Evolutionary conservation across 495 filamentous ascomycete genomes (phyloP).

Genomic region (Trypethelium eluteriae): DNA sequence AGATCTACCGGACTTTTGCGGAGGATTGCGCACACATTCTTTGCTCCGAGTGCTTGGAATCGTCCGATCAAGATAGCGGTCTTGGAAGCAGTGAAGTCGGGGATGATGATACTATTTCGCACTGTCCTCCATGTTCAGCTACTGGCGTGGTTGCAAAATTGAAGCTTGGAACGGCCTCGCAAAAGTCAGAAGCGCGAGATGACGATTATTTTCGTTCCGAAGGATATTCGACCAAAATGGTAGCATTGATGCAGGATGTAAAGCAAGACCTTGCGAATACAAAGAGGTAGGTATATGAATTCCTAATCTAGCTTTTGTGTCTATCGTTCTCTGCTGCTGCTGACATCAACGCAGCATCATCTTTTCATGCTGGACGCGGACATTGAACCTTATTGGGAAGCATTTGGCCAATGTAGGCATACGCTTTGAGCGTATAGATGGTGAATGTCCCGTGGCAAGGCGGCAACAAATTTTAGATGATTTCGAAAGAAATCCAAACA

Average conservation of each 20-base stretch:
- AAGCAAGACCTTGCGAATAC: neutral
- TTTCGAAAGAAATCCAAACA: slow-evolving; percentile 50
- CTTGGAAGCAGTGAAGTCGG: neutral
- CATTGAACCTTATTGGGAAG: slow-evolving; percentile 59
- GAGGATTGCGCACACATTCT: neutral
- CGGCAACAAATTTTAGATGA: slow-evolving; percentile 55
- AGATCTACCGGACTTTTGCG: neutral
- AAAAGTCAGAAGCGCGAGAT: neutral
- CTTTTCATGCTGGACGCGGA: slow-evolving; percentile 67
- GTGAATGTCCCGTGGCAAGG: slow-evolving; percentile 42
- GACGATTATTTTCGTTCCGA: neutral
- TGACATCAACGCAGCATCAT: neutral
- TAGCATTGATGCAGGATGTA: neutral
- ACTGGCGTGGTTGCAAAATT: neutral
- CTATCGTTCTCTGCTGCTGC: neutral
- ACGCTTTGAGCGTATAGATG: slow-evolving; percentile 57
- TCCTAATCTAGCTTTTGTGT: neutral
- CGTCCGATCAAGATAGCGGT: neutral
- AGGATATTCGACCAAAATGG: neutral
- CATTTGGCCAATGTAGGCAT: slow-evolving; percentile 36
- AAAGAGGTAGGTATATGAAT: neutral
- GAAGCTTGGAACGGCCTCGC: neutral
- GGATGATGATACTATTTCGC: neutral
- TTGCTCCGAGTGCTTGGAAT: neutral
- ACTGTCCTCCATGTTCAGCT: neutral